These are phyloP conservation scores for Huiozyma naganishii DNA, from an alignment of 805 yeast genomes.

Conservation along the genomic window DNA sequence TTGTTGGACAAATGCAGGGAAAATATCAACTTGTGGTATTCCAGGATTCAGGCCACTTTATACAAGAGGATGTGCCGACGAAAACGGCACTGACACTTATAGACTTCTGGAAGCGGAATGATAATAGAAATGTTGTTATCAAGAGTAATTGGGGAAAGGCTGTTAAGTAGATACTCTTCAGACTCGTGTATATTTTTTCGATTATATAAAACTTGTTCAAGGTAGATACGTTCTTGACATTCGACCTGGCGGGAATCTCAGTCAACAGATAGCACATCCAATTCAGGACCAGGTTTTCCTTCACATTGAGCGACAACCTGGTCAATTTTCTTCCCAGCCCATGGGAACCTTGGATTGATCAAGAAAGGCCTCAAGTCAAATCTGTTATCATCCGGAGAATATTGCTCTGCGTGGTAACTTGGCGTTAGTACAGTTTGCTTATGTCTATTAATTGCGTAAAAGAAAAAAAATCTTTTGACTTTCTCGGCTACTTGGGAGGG, in stretches of 20 bases:
- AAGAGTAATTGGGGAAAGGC: slow-evolving; percentile 31
- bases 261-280: slow-evolving; percentile 26
- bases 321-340: slow-evolving; percentile 86
- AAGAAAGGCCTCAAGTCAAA: slow-evolving; percentile 94
- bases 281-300: slow-evolving; percentile 19
- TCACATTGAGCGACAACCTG: slow-evolving; percentile 53
- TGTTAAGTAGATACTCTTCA: not conserved
- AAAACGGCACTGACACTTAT: slow-evolving; percentile 48
- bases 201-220: not conserved
- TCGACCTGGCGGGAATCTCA: slow-evolving; percentile 4
- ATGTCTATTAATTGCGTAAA: slow-evolving; percentile 90
- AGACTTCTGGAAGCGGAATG: slow-evolving; percentile 38
- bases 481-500: slow-evolving; percentile 84
- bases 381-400: slow-evolving; percentile 96
- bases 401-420: slow-evolving; percentile 93
- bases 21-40: slow-evolving; percentile 81
- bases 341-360: slow-evolving; percentile 77
- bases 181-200: not conserved
- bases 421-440: slow-evolving; percentile 98
- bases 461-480: slow-evolving; percentile 86
- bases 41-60: slow-evolving; percentile 76
- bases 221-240: not conserved
- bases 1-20: slow-evolving; percentile 98
- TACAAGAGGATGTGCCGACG: slow-evolving; percentile 84
- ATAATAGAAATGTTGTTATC: slow-evolving; percentile 25